Percentiles rank a stretch among this genome's conserved stretches.
phyloP scores from a whole-genome alignment of 306 rosid species.

The Morella rubra region DNA sequence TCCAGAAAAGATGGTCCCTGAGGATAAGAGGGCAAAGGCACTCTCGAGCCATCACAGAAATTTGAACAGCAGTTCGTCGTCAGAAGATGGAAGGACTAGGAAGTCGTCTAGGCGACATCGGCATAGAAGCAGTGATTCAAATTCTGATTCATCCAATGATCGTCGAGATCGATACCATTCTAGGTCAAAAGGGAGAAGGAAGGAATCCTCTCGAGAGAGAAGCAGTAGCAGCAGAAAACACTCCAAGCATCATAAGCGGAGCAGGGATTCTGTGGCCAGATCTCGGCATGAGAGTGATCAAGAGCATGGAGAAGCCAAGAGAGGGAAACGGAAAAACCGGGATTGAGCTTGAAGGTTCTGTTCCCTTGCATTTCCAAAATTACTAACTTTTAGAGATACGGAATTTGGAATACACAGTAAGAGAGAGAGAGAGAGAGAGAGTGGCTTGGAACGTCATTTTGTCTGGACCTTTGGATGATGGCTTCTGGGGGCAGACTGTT shows the following conservation, averaged over 20 bases:
- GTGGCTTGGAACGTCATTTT: background rate
- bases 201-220: slow-evolving; percentile 65
- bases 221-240: slow-evolving; percentile 56
- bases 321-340: slow-evolving; percentile 51
- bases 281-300: slow-evolving; percentile 43
- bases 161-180: slow-evolving; percentile 43
- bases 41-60: slow-evolving; percentile 33
- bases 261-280: slow-evolving; percentile 54
- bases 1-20: slow-evolving; percentile 33
- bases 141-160: slow-evolving; percentile 53
- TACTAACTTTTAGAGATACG: too few relatives aligned
- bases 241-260: slow-evolving; percentile 56
- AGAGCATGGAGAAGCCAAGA: slow-evolving; percentile 44
- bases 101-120: slow-evolving; percentile 55
- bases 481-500: background rate
- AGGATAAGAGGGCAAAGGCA: slow-evolving; percentile 39
- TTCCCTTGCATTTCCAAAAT: slow-evolving; percentile 3
- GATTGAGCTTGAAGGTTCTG: slow-evolving; percentile 36
- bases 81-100: slow-evolving; percentile 67
- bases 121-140: slow-evolving; percentile 47
- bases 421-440: background rate
- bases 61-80: slow-evolving; percentile 44
- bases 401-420: too few relatives aligned
- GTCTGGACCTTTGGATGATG: background rate
- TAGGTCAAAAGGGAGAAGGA: slow-evolving; percentile 58